Conservation (phyloP, 148 eudicot species). For the Camellia granthamiana region DNA sequence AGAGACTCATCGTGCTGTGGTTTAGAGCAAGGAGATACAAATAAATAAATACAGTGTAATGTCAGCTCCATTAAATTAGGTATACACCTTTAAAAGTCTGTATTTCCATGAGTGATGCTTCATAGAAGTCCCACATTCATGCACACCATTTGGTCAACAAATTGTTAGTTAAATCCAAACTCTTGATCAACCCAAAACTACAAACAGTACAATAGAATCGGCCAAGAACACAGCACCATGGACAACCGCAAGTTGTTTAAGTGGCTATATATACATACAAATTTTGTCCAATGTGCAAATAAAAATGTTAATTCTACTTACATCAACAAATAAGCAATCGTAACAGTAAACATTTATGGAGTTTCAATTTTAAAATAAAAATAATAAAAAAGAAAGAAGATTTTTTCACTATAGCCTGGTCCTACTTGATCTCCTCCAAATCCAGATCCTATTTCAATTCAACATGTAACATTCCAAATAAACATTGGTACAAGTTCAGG, state of each 20-base stretch:
- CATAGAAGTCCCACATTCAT: not conserved
- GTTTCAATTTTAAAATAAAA: not conserved
- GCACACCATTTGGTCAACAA: no score
- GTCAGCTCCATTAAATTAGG: no score
- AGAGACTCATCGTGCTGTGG: no score
- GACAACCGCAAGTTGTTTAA: not conserved
- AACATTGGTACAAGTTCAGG: constrained; percentile 14
- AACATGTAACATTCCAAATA: constrained; percentile 24
- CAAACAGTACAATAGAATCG: not conserved
- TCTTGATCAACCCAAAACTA: not conserved
- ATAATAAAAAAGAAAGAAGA: no score
- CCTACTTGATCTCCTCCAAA: constrained; percentile 13
- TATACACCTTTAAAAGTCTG: no score
- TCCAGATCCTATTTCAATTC: constrained; percentile 22
- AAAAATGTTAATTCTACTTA: not conserved
- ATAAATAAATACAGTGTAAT: no score
- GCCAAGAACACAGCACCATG: not conserved
- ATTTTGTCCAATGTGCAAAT: not conserved
- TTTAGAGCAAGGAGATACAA: no score
- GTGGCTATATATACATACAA: no score
- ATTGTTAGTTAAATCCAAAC: not conserved
- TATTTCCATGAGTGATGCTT: no score
- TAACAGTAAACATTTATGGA: not conserved
- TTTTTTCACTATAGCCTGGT: constrained; percentile 1
- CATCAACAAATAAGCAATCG: not conserved